Base-by-base conservation (phyloP, 2,329 filamentous ascomycete species). In the Eutypa lata region DNA sequence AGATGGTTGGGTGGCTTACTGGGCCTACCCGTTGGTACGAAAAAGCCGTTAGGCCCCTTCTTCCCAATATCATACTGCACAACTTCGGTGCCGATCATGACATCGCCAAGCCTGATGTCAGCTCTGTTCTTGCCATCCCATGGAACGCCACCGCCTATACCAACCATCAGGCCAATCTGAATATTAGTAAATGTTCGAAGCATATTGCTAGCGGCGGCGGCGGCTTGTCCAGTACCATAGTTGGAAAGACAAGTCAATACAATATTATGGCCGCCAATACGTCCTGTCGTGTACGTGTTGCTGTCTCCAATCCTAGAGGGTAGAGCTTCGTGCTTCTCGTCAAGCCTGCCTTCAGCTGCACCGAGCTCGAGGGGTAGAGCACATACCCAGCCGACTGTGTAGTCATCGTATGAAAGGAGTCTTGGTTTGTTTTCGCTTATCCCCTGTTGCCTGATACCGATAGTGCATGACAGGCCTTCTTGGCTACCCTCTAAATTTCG, bases 141-240 rank as follows among this genome's bases (percentile, higher is more conserved):
- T 2, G 60, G 60, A 2, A 60, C 58, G 2, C 60, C 60, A 13
- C 60, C 60, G 4, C 49, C 60, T 7, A 62, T 59, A 2, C 60
- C 58, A 7, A 62, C 60, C 52, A 62, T 53, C 18, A 62, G 42
- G 2, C 18, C 14, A 8, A 19, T 18, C 3, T 18, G 38, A 6
- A 42, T 1, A 18, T 3, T 10, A 42, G 38, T 14, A 18, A 21
- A 42, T 3, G 14, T 42, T 21, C 38, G 3, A 2, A 5, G 10
- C 38, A 42, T 42, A 21, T 42, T 3, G 3, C 2, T 8, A 2
- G 38, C 38, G 3, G 18, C 38, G 18, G 3, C 7, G 3, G 38
- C 38, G 14, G 7, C 38, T 3, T 18, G 14, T 3, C 18, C 18
- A 3, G 38, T 42, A 8, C 38, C 38, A 18, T 42, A 42, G 38